Evolutionary conservation across 306 rosid genomes (phyloP), one percentile per base, ranked within the genome.

Genomic region (Prunus armeniaca): DNA sequence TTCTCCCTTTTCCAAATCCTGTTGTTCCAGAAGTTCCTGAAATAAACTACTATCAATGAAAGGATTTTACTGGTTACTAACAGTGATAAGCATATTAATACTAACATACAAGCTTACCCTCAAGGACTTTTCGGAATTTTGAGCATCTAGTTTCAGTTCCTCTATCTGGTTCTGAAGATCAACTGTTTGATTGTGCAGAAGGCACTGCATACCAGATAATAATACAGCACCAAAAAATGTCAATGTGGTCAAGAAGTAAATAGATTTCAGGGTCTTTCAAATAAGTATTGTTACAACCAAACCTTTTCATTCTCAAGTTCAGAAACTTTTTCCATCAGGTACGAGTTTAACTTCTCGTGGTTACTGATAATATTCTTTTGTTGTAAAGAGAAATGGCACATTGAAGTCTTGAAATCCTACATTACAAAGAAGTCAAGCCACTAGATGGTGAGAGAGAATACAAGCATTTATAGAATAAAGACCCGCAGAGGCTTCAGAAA

Each of bases 241-340:
- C 64, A 67, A 82, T 67, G 62, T 43, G 61, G 72, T 55, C 57
- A 47, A 7, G 77, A 52, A 75, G 68, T 74, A 25, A 30, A 63
- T 62, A 67, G n/a, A 22, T 46, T 67, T 45, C 28, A n/a, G 27
- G 78, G 57, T 34, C 38, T 65, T 49, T 62, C 25, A 67, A 50
- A 75, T 34, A 73, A 38, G 19, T 66, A 19, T 2, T 6, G 12
- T 67, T 11, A 45, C 19, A 28, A 50, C 38, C 79, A 28, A 72
- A 93, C 96, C 91, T 93, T 93, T 80, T 91, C 91, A 78, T 74
- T 87, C 83, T 89, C 89, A 79, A 91, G 89, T 76, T 79, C 83
- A 14, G 84, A 80, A 73, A 87, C 84, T 82, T 86, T 88, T 74
- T 88, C 78, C 75, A 75, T 82, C 82, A 87, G 64, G 87, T 81